Conservation (phyloP, 768 basidiomycete species). For the Dictyophora rubrovolvata region DNA sequence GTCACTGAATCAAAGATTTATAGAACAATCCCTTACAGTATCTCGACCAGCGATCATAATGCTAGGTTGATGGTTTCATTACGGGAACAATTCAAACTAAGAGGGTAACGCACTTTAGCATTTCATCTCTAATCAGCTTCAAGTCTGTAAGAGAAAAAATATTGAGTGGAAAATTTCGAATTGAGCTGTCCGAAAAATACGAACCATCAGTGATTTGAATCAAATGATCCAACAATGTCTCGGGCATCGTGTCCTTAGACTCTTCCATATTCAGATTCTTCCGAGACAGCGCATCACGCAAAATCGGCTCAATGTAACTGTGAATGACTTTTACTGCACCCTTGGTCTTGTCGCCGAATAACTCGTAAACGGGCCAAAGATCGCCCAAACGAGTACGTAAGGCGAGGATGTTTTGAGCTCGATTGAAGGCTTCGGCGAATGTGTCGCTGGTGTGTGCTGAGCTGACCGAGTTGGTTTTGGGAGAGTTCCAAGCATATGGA, state of each 20-base stretch:
- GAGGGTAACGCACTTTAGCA: slow-evolving; percentile 9
- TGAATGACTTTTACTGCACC: slow-evolving; percentile 30
- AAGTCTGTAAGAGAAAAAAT: background rate
- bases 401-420: slow-evolving; percentile 23
- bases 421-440: slow-evolving; percentile 26
- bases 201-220: slow-evolving; percentile 29
- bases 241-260: slow-evolving; percentile 19
- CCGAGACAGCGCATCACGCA: slow-evolving; percentile 24
- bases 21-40: slow-evolving; percentile 11
- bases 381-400: slow-evolving; percentile 22
- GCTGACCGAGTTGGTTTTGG: background rate
- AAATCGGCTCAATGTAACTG: slow-evolving; percentile 29
- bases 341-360: slow-evolving; percentile 22
- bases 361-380: slow-evolving; percentile 32
- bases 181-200: background rate
- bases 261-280: slow-evolving; percentile 9
- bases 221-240: slow-evolving; percentile 33
- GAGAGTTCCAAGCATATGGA: slow-evolving; percentile 27
- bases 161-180: background rate
- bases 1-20: slow-evolving; percentile 9
- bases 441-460: slow-evolving; percentile 10
- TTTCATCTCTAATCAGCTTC: slow-evolving; percentile 14
- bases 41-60: slow-evolving; percentile 18
- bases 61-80: background rate
- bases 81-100: background rate